Evolutionary conservation across 2,329 filamentous ascomycete species (phyloP), one percentile per base, ranked within the genome.

Genomic region (Plectosphaerella plurivora): DNA sequence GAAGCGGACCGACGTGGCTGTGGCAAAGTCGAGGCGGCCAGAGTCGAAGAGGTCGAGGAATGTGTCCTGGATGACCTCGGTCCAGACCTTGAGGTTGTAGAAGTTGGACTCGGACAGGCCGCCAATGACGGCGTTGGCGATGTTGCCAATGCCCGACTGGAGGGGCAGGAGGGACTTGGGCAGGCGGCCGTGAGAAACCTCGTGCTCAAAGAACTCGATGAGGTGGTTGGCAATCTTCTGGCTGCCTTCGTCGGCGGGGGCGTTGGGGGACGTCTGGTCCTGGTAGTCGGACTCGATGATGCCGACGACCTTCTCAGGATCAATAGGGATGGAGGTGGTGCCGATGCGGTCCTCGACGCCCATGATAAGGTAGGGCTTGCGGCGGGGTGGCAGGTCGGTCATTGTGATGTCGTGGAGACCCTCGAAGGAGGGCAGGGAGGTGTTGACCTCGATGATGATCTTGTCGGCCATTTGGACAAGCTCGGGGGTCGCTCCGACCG

Each of bases 41-140:
- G 83, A 88, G 76, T 96, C 91, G 71, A 96, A 95, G 51, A 96
- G 87, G 68, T 96, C 91, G 22, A 96, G 82, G 83, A 96, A 96
- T 20, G 88, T 91, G 68, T 96, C 91, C 74, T 96, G 91, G 53
- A 96, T 84, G 47, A 96, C 91, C 72, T 96, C 91, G 22, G 91
- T 96, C 91, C 91, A 96, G 39, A 96, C 91, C 67, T 88, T 91
- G 53, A 96, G 81, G 74, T 95, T 89, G 66, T 83, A 82, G 78
- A 96, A 96, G 68, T 92, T 87, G 59, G 88, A 89, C 55, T 87
- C 82, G 58, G 85, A 82, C 52, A 96, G 82, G 14, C 91, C 91
- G 55, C 91, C 90, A 54, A 96, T 84, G 57, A 96, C 91, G 37
- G 91, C 91, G 69, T 96, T 96, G 70, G 91, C 91, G 60, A 96